Evolutionary conservation across 1,284 basidiomycete species (phyloP), one percentile per base, ranked within the genome.

Genomic region (Ceratobasidium sp.): DNA sequence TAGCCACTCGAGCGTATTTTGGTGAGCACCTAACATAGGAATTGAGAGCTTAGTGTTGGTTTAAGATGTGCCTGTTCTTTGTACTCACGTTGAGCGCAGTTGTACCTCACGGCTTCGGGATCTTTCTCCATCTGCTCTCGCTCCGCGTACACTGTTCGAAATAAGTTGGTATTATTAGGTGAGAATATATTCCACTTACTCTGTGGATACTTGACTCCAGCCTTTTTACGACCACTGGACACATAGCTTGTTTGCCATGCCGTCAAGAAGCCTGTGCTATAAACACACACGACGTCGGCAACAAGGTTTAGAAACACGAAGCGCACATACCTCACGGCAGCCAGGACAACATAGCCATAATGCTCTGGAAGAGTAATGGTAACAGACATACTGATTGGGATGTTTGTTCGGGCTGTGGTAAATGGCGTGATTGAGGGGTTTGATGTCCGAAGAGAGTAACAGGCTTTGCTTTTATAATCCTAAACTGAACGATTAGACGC

Each of bases 121-220:
- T 46, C 52, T 34, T 73, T 64, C 16, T 72, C 73, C 46, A 61
- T 39, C 58, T 74, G 57, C 16, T 46, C 69, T 34, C 74, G 74
- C 45, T 73, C 72, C n/a, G 74, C 74, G 52, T 75, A 75, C 41
- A 74, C 73, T 74, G 41, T 12, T 12, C 2, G 39, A 50, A n/a
- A 28, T 14, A n/a, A 34, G 53, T 18, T 32, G 18, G 52, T 30
- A n/a, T 73, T 26, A 60, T 32, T 26, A 26, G 21, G 23, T 14
- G 28, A 61, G n/a, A 23, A 16, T 16, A 58, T 39, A 41, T n/a
- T 28, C 28, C 46, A 23, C 62, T 59, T 58, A 74, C 73, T 34
- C 30, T 69, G 73, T n/a, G 73, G 73, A 39, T 72, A 74, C 16
- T 62, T 52, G 45, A 74, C 43, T 2, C 71, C 71, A 26, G 73